These are phyloP conservation scores for Acer yangbiense DNA, from an alignment of 345 rosid genomes.

Conservation along the genomic window DNA sequence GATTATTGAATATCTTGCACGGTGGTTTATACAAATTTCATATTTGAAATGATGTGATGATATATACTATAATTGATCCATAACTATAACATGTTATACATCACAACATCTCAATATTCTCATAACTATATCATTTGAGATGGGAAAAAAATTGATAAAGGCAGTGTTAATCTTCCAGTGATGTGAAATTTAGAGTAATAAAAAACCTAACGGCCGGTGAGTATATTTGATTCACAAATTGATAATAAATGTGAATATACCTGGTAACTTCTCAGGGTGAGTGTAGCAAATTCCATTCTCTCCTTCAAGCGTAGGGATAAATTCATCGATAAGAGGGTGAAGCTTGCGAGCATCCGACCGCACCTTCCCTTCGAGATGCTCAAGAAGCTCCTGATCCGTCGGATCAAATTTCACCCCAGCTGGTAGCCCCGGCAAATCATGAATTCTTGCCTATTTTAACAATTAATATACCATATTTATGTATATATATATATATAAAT, in stretches of 20 bases:
- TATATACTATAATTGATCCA: too few species aligned
- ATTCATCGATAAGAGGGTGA: conserved; percentile 92
- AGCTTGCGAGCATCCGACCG: conserved; percentile 66
- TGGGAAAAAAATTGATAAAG: too few species aligned
- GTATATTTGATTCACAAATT: too few species aligned
- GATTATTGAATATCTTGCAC: not conserved
- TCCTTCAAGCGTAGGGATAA: conserved; percentile 89
- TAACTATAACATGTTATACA: too few species aligned
- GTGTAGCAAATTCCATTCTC: conserved; percentile 98
- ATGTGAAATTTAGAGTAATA: not conserved
- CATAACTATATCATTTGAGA: too few species aligned
- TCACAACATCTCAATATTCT: too few species aligned
- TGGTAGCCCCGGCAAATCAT: conserved; percentile 91
- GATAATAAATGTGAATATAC: conserved; percentile 28
- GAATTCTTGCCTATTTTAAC: conserved; percentile 57
- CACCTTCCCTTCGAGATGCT: conserved; percentile 92
- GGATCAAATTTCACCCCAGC: conserved; percentile 99
- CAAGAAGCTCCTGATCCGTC: conserved; percentile 93
- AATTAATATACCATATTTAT: too few species aligned
- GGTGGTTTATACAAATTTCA: not conserved
- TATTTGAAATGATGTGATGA: not conserved
- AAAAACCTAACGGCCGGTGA: not conserved
- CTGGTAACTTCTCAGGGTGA: conserved; percentile 96
- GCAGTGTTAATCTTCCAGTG: too few species aligned
- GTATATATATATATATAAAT: too few species aligned